A percentile compares a stretch with the other conserved stretches of the same genome.
Evolutionary conservation across 176 grass and related monocot species (phyloP).

Genomic region (Phoenix dactylifera): DNA sequence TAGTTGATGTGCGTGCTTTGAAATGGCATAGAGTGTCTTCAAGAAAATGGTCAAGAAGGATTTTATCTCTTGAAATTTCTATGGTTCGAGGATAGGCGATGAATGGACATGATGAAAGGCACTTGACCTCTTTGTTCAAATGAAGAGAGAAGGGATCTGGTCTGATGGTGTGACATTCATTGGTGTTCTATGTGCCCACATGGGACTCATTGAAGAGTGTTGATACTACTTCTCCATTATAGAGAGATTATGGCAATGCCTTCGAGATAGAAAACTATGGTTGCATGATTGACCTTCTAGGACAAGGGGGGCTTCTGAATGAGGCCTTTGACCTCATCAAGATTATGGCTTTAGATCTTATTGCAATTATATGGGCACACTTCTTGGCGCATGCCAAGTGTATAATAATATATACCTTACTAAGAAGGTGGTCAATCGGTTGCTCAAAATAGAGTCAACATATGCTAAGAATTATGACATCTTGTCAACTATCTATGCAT

Average conservation of each 20-base stretch:
- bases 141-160: too few species aligned
- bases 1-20: conserved; percentile 30
- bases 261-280: conserved; percentile 61
- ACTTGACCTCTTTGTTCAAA: too few species aligned
- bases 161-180: too few species aligned
- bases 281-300: conserved; percentile 54
- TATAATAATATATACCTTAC: conserved; percentile 56
- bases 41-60: background rate
- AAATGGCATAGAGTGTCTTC: conserved; percentile 43
- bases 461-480: conserved; percentile 53
- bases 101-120: too few species aligned
- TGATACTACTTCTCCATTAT: too few species aligned
- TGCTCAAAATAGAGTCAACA: conserved; percentile 38
- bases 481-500: conserved; percentile 58
- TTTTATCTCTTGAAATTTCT: too few species aligned
- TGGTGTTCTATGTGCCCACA: too few species aligned
- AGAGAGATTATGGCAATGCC: background rate
- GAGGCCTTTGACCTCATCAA: conserved; percentile 25
- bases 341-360: conserved; percentile 54
- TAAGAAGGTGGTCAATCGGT: conserved; percentile 37
- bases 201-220: too few species aligned
- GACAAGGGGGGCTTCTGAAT: conserved; percentile 42
- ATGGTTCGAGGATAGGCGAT: too few species aligned
- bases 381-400: conserved; percentile 63
- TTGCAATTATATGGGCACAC: conserved; percentile 46